phyloP scores from a whole-genome alignment of 306 rosid genomes.

The Benincasa hispida region DNA sequence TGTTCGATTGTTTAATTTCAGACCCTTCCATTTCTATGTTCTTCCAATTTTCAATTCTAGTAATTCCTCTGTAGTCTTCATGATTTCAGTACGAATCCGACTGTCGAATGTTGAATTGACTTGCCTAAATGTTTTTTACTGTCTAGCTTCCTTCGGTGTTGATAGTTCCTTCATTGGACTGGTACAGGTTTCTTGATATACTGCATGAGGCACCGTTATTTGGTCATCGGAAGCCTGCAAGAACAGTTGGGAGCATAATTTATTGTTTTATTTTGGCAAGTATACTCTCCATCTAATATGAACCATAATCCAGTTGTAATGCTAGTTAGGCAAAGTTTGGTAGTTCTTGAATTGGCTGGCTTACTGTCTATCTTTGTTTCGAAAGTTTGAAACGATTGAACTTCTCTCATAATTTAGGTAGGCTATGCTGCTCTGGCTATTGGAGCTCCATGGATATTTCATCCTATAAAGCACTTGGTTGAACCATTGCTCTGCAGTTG shows the following conservation, averaged over 20 bases:
- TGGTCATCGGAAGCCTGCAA: conserved; percentile 78
- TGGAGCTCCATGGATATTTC: conserved; percentile 72
- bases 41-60: not conserved
- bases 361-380: not conserved
- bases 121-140: not conserved
- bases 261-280: conserved; percentile 70
- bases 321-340: not conserved
- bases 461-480: conserved; percentile 23
- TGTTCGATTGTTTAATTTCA: not conserved
- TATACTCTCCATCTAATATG: not conserved
- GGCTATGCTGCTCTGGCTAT: conserved; percentile 61
- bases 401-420: conserved; percentile 41
- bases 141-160: not conserved
- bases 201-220: conserved; percentile 89
- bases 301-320: not conserved
- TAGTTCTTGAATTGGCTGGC: not conserved
- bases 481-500: conserved; percentile 75
- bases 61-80: not conserved
- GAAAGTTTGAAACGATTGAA: not conserved
- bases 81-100: not conserved
- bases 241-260: conserved; percentile 65
- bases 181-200: conserved; percentile 70
- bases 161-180: not conserved
- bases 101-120: not conserved
- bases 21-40: not conserved